A percentile compares a stretch with the other conserved stretches of the same genome.
Conservation (phyloP, 768 basidiomycete genomes). For the Naematelia encephala region DNA sequence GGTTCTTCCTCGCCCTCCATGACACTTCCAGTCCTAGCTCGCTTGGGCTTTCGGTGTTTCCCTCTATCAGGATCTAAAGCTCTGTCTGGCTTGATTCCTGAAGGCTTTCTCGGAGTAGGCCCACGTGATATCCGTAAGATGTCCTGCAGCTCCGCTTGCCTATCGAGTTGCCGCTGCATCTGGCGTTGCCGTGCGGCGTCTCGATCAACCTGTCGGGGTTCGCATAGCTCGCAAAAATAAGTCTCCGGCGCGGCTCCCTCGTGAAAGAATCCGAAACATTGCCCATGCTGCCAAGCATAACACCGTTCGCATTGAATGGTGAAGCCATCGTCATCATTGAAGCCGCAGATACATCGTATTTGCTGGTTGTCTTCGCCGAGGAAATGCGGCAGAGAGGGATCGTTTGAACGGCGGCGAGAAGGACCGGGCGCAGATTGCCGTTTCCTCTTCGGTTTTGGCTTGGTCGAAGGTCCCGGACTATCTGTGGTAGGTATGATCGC, state of each 20-base stretch:
- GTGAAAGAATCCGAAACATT: slow-evolving; percentile 61
- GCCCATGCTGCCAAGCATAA: slow-evolving; percentile 76
- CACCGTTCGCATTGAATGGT: slow-evolving; percentile 82
- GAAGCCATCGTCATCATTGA: slow-evolving; percentile 73
- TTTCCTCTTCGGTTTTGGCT: slow-evolving; percentile 26
- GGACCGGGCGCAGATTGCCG: slow-evolving; percentile 17
- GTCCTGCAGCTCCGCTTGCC: slow-evolving; percentile 9
- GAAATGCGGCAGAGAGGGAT: slow-evolving; percentile 27
- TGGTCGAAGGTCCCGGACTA: slow-evolving; percentile 6
- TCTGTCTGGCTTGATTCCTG: slow-evolving; percentile 8
- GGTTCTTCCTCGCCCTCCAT: slow-evolving; percentile 18
- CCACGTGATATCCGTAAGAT: background rate
- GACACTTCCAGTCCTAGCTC: slow-evolving; percentile 27
- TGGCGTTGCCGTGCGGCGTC: slow-evolving; percentile 17
- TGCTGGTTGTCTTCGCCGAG: slow-evolving; percentile 51
- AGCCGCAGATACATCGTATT: slow-evolving; percentile 67
- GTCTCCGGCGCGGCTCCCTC: slow-evolving; percentile 57
- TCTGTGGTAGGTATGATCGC: slow-evolving; percentile 1
- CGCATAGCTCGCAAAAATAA: slow-evolving; percentile 64
- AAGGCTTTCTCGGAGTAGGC: background rate
- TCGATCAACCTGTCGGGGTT: slow-evolving; percentile 50
- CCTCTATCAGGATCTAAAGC: background rate
- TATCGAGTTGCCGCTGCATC: slow-evolving; percentile 8
- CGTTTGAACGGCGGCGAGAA: slow-evolving; percentile 17
- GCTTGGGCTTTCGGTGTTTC: slow-evolving; percentile 24